Percentiles rank a stretch among this genome's conserved stretches.
Evolutionary conservation across 2,329 filamentous ascomycete species (phyloP).

Genomic region (Sclerotinia glacialis): DNA sequence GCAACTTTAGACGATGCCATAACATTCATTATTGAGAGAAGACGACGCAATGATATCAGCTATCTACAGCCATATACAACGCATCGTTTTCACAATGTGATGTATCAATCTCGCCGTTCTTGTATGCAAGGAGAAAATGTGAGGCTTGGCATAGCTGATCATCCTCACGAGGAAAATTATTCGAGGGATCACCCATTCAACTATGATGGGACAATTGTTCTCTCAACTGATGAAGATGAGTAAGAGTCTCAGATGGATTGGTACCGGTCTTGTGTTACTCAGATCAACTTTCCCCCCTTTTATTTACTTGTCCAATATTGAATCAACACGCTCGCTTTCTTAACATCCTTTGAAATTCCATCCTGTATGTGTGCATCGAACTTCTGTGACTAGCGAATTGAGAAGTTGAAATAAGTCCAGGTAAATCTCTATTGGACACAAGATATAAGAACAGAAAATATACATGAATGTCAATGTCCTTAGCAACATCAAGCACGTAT

Average conservation of each 20-base stretch:
- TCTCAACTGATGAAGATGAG: background rate
- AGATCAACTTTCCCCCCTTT: background rate
- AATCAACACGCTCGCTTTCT: too few species aligned
- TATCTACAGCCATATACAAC: background rate
- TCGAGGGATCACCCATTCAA: constrained; percentile 16
- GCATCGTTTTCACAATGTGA: background rate
- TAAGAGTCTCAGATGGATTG: background rate
- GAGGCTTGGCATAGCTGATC: constrained; percentile 13
- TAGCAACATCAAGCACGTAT: background rate
- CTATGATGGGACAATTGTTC: constrained; percentile 1
- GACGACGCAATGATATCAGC: background rate
- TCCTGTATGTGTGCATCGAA: background rate
- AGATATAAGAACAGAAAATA: background rate
- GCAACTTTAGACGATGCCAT: constrained; percentile 29
- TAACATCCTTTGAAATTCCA: background rate
- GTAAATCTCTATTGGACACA: background rate
- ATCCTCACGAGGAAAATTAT: constrained; percentile 8
- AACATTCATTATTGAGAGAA: constrained; percentile 5
- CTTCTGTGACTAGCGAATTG: background rate
- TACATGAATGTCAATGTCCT: background rate
- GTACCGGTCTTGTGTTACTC: background rate
- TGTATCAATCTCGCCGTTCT: constrained; percentile 4
- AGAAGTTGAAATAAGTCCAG: background rate
- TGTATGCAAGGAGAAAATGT: constrained; percentile 14
- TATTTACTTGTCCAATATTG: background rate